Percentiles rank a stretch among this genome's conserved stretches.
These are phyloP conservation scores for Wakefieldia striispora DNA, from an alignment of 768 basidiomycete species.

Conservation along the genomic window DNA sequence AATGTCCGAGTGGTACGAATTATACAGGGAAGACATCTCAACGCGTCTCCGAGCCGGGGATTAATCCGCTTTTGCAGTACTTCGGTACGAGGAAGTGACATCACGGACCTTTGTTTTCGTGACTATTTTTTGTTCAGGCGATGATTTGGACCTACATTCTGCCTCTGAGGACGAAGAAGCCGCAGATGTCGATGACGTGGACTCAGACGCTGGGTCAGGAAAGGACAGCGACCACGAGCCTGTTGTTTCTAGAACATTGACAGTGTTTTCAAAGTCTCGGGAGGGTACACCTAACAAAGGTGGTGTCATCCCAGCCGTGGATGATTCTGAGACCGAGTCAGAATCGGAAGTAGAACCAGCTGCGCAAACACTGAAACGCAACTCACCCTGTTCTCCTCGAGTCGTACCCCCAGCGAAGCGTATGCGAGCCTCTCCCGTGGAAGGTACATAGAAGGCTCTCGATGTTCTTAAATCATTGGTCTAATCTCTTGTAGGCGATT, in stretches of 20 bases:
- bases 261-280: slow-evolving; percentile 8
- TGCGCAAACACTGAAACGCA: slow-evolving; percentile 20
- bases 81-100: slow-evolving; percentile 38
- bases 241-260: slow-evolving; percentile 23
- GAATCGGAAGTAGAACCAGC: slow-evolving; percentile 26
- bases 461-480: background rate
- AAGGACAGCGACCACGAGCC: slow-evolving; percentile 27
- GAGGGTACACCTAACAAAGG: background rate
- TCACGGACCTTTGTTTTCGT: background rate
- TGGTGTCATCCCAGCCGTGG: background rate
- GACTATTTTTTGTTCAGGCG: slow-evolving; percentile 23
- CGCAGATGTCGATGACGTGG: slow-evolving; percentile 20
- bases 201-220: slow-evolving; percentile 15
- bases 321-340: slow-evolving; percentile 34
- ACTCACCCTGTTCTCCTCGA: slow-evolving; percentile 17
- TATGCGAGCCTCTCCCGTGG: slow-evolving; percentile 5
- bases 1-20: background rate
- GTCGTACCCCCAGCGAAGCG: slow-evolving; percentile 17
- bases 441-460: slow-evolving; percentile 15
- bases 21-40: slow-evolving; percentile 1
- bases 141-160: slow-evolving; percentile 49
- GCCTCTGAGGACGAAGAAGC: slow-evolving; percentile 42
- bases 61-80: slow-evolving; percentile 48
- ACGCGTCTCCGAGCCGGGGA: slow-evolving; percentile 2
- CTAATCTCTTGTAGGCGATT: slow-evolving; percentile 29